Conservation (phyloP, 2,329 filamentous ascomycete species). For the Talaromyces islandicus region DNA sequence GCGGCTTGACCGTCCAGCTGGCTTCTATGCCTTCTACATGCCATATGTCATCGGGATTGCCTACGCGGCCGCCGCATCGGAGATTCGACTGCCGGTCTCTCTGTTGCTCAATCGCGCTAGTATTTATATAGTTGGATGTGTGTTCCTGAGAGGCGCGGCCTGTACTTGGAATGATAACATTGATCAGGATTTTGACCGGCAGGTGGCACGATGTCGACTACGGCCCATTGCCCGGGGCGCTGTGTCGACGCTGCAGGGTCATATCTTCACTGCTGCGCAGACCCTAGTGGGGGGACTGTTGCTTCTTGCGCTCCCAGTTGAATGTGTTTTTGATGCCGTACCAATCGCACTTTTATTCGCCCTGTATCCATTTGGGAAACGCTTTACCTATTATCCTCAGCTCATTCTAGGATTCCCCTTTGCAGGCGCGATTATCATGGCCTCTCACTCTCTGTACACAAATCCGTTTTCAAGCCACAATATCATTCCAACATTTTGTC, state of each 20-base stretch:
- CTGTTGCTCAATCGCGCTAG: too few species aligned
- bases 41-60: too few species aligned
- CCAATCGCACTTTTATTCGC: conserved; percentile 60
- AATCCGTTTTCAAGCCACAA: neutral
- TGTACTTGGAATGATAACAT: conserved; percentile 92
- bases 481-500: neutral
- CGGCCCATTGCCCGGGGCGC: conserved; percentile 80
- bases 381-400: conserved; percentile 65
- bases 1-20: too few species aligned
- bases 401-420: conserved; percentile 65
- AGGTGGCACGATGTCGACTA: conserved; percentile 68
- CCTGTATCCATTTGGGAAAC: conserved; percentile 63
- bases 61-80: too few species aligned
- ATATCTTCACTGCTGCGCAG: conserved; percentile 69
- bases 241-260: conserved; percentile 63
- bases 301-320: conserved; percentile 44
- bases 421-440: neutral
- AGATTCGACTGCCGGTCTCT: too few species aligned
- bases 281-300: neutral
- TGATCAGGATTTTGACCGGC: conserved; percentile 80
- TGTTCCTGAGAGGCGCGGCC: too few species aligned
- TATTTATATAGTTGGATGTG: too few species aligned
- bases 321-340: conserved; percentile 27
- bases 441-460: neutral
- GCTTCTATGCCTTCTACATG: too few species aligned